These are phyloP conservation scores for Acer yangbiense DNA, from an alignment of 345 rosid genomes.

Conservation along the genomic window DNA sequence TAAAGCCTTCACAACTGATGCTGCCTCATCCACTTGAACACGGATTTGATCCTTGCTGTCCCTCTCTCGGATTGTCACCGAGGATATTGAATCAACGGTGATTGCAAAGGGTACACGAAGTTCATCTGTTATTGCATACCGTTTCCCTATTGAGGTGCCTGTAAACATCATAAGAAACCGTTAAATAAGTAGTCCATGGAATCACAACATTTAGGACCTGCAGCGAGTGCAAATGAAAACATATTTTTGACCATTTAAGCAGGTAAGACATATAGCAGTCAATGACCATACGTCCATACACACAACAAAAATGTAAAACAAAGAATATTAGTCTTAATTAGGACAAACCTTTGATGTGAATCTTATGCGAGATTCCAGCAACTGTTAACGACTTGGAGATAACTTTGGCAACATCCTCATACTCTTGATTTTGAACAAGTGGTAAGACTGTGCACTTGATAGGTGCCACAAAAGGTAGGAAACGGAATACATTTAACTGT, in stretches of 20 bases:
- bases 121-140: constrained; percentile 93
- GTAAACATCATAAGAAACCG: constrained; percentile 9
- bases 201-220: neutral
- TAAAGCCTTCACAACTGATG: constrained; percentile 61
- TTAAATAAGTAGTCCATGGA: neutral
- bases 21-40: constrained; percentile 63
- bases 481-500: constrained; percentile 78
- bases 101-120: constrained; percentile 95
- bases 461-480: constrained; percentile 90
- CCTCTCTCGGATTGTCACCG: constrained; percentile 86
- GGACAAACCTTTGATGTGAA: constrained; percentile 79
- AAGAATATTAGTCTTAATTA: neutral
- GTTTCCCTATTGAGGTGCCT: constrained; percentile 93
- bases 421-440: constrained; percentile 77
- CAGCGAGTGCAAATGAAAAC: no score
- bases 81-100: constrained; percentile 68
- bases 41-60: constrained; percentile 94
- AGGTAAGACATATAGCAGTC: no score
- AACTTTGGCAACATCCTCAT: constrained; percentile 73
- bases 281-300: no score
- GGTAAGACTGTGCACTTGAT: constrained; percentile 96
- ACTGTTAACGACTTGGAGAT: constrained; percentile 73
- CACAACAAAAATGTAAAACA: no score
- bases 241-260: no score
- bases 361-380: constrained; percentile 82